phyloP scores from a whole-genome alignment of 106 monocot genomes.

The Allium sativum region DNA sequence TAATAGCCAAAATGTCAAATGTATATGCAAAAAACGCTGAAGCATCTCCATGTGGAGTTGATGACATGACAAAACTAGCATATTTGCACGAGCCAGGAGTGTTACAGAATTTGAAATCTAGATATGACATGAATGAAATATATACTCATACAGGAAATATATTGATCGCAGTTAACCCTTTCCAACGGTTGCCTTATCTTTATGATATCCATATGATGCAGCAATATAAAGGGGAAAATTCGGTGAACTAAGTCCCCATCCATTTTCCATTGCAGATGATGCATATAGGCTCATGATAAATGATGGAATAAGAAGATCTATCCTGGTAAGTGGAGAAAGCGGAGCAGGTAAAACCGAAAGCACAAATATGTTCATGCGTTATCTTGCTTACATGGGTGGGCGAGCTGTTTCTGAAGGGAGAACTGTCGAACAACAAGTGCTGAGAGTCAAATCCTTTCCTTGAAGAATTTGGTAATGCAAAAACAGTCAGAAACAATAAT shows the following conservation, averaged over 20 bases:
- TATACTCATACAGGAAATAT: constrained; percentile 43
- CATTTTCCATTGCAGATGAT: constrained; percentile 33
- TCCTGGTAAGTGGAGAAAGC: constrained; percentile 89
- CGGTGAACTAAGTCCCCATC: constrained; percentile 37
- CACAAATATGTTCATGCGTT: constrained; percentile 80
- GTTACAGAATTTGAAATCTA: constrained; percentile 35
- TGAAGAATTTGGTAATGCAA: constrained; percentile 68
- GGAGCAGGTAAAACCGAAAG: constrained; percentile 89
- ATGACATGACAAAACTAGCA: constrained; percentile 55
- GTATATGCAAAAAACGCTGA: constrained; percentile 43
- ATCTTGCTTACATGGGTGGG: constrained; percentile 66
- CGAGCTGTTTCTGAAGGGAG: constrained; percentile 53
- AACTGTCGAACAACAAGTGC: constrained; percentile 64
- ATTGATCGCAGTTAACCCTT: constrained; percentile 35
- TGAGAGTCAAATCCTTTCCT: constrained; percentile 49
- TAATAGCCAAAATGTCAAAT: constrained; percentile 38
- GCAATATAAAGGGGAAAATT: constrained; percentile 34
- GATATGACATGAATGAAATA: constrained; percentile 61
- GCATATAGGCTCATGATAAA: constrained; percentile 73
- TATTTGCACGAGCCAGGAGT: constrained; percentile 61
- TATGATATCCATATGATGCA: constrained; percentile 42
- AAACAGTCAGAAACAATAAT: constrained; percentile 51
- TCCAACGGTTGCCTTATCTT: constrained; percentile 34
- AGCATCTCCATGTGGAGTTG: constrained; percentile 49
- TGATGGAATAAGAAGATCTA: constrained; percentile 75